Base-by-base conservation (phyloP, 768 basidiomycete species). In the Lactarius psammicola region DNA sequence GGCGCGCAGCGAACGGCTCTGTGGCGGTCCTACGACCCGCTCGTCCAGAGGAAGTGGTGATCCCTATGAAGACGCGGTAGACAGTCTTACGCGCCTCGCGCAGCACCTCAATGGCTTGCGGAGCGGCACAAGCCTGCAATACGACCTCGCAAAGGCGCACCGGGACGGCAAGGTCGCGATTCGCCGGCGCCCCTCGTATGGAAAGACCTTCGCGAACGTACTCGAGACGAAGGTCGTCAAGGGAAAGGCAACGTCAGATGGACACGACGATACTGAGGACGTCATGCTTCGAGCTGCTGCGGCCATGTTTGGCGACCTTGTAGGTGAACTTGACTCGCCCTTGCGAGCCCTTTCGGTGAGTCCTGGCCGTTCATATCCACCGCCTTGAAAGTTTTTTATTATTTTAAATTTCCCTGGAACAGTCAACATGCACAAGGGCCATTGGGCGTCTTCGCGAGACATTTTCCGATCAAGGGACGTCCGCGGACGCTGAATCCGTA, bases 41-140 rank as follows among this genome's bases (percentile, higher is more conserved):
- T 34, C 33, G 17, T 36, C 58, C 7, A 33, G 53, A 13, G 51
- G 77, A 6, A 18, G 78, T 0, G 77, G 84, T 58, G 79, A 80
- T 60, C 87, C 90, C 0, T 96, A 95, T 65, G 90, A 91, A 68
- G 92, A 94, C 67, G 90, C 92, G 0, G 89, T 98, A 13, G 87
- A 87, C 65, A 89, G 88, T 71, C 80, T 99, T 71, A 95, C 91
- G 65, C 80, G 94, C 20, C 84, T 99, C 5, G 97, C 93, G 1
- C 96, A 99, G 73, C 95, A 98, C 78, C 77, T 99, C 44, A 95
- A 89, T 63, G 95, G 96, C 30, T 78, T 98, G 65, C 78, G 96
- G 56, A 87, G 90, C 64, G 91, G 94, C 1, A 93, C 89, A 8
- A 82, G 85, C 38, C 75, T 98, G 40, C 95, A 98, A 73, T 87